phyloP scores from a whole-genome alignment of 176 grass and related monocot genomes.

The Luzula sylvatica region DNA sequence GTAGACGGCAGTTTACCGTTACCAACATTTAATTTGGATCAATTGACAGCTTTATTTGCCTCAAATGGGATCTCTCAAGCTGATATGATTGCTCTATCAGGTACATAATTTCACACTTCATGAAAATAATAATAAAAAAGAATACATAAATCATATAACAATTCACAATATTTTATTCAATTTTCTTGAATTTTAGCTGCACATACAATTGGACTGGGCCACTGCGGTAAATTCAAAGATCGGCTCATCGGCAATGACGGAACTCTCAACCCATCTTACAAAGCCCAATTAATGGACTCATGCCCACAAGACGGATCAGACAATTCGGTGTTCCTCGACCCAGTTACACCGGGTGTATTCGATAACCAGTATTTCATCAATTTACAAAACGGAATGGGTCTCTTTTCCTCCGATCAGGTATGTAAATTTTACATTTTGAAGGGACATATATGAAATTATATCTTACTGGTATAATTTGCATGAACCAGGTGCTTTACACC shows the following conservation, averaged over 20 bases:
- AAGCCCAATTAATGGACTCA: slow-evolving; percentile 25
- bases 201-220: slow-evolving; percentile 60
- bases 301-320: slow-evolving; percentile 30
- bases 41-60: slow-evolving; percentile 37
- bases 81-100: slow-evolving; percentile 67
- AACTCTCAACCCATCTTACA: slow-evolving; percentile 42
- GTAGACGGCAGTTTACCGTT: slow-evolving; percentile 43
- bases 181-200: slow-evolving; percentile 18
- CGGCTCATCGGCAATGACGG: slow-evolving; percentile 45
- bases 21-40: slow-evolving; percentile 22
- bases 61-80: slow-evolving; percentile 35
- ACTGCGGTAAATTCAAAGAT: slow-evolving; percentile 47
- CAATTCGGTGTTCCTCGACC: slow-evolving; percentile 49
- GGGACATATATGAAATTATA: too few species aligned
- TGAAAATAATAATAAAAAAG: background rate
- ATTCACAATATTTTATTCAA: too few species aligned
- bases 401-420: slow-evolving; percentile 17
- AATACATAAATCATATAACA: too few species aligned
- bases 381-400: slow-evolving; percentile 19
- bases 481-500: slow-evolving; percentile 30
- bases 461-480: too few species aligned
- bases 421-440: too few species aligned
- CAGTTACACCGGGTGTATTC: slow-evolving; percentile 39
- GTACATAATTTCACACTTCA: background rate
- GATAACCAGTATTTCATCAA: slow-evolving; percentile 94